These are phyloP conservation scores for Heritiera fomes DNA, from an alignment of 345 rosid species.

Conservation along the genomic window DNA sequence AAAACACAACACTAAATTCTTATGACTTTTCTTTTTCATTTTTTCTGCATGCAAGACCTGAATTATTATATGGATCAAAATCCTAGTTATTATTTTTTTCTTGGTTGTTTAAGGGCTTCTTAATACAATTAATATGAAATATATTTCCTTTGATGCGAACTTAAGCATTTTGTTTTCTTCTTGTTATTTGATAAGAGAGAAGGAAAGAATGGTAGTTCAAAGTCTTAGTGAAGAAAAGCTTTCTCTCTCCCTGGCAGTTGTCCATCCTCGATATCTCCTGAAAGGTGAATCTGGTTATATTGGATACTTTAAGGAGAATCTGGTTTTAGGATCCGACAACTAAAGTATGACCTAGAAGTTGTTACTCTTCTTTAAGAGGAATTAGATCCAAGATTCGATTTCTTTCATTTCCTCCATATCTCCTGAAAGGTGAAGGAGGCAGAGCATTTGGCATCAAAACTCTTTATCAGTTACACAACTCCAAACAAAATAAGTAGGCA, in stretches of 20 bases:
- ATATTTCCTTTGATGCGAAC: background rate
- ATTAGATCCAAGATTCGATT: no score
- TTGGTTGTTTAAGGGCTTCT: background rate
- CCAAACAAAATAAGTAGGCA: no score
- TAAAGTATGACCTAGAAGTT: no score
- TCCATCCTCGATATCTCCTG: no score
- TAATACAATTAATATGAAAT: background rate
- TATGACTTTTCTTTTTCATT: background rate
- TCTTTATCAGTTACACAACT: no score
- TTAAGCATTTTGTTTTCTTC: background rate
- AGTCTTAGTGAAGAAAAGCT: background rate
- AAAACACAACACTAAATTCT: background rate
- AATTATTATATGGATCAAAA: background rate
- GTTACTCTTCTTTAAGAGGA: no score
- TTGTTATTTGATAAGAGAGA: background rate
- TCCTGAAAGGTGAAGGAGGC: no score
- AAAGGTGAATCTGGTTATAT: no score
- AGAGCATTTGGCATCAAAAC: no score
- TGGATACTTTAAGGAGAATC: background rate
- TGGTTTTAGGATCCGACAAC: no score
- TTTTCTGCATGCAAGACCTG: slow-evolving; percentile 2
- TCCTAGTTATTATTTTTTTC: background rate
- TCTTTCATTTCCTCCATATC: no score
- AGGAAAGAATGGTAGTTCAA: background rate
- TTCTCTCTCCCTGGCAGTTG: no score